Base-by-base conservation (phyloP, 805 yeast species). In the Diddensiella santjacobensis region DNA sequence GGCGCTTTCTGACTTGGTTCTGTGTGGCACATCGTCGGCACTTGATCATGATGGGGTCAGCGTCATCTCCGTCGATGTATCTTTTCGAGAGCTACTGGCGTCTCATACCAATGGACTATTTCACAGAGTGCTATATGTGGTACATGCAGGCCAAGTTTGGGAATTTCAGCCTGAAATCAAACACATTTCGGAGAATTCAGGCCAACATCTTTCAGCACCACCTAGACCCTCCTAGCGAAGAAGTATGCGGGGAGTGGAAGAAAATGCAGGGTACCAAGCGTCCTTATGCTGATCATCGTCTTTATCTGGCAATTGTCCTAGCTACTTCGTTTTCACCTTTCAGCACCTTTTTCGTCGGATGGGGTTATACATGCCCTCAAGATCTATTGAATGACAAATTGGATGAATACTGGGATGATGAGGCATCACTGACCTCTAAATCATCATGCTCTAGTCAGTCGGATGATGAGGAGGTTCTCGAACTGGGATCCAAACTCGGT, bases 201-300 rank as follows among this genome's bases (percentile, higher is more conserved):
- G 99, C 93, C 73, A 85, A 93, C 63, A 90, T 93, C 58, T 81
- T 93, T 57, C 96, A 93, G 76, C 96, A 91, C 64, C 98, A 93
- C 64, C 76, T 93, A 68, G 97, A 93, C 67, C 85, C 96, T 8
- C 31, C 31, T 26, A 26, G 31, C 31, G 31, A 26, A 13, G 31
- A 8, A 8, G 31, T 26, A 26, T 26, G 31, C 13, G 31, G 11
- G 8, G 8, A 8, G 31, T 26, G 31, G 31, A 26, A 26, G 31
- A 26, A 26, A 26, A 26, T 26, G 31, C 31, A 26, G 31, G 31
- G 31, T 8, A 26, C 31, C 31, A 26, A 26, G 31, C 31, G 31
- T 26, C 11, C 13, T 8, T 26, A 26, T 26, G 31, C 31, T 8
- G 31, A 26, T 26, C 31, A 26, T 26, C 31, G 31, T 8, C 31